phyloP scores from a whole-genome alignment of 805 yeast genomes.

The Vanderwaltozyma yarrowii region DNA sequence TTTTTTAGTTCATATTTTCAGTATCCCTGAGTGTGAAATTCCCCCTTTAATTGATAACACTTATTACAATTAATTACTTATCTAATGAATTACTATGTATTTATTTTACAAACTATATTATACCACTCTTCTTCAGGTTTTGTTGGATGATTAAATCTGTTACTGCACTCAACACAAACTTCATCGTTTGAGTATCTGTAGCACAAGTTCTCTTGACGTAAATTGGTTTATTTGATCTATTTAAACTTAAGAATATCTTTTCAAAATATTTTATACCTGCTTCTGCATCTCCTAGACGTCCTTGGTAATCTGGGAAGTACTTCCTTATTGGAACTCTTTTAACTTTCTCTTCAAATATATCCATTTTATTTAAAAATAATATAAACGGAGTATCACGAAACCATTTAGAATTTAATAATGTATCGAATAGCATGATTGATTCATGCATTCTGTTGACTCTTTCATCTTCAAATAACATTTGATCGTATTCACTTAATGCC shows the following conservation, averaged over 20 bases:
- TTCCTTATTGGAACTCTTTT: conserved; percentile 51
- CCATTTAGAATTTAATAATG: conserved; percentile 79
- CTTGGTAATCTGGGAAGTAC: conserved; percentile 72
- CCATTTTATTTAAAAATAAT: conserved; percentile 81
- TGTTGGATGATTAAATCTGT: conserved; percentile 85
- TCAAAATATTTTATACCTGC: conserved; percentile 68
- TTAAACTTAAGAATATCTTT: conserved; percentile 49
- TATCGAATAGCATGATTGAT: conserved; percentile 71
- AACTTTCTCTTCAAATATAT: conserved; percentile 66
- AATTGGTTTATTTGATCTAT: conserved; percentile 57
- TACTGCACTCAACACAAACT: conserved; percentile 82
- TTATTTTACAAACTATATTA: conserved; percentile 32
- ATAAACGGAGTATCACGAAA: conserved; percentile 80
- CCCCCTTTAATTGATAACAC: too few relatives aligned
- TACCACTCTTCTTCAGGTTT: conserved; percentile 68
- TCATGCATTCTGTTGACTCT: conserved; percentile 86
- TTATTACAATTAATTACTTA: too few relatives aligned
- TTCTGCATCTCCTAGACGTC: conserved; percentile 51
- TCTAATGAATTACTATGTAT: too few relatives aligned
- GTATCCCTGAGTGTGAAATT: too few relatives aligned
- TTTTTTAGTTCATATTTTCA: too few relatives aligned
- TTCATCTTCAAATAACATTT: conserved; percentile 81
- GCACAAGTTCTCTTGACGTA: conserved; percentile 94
- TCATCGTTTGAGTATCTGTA: conserved; percentile 82
- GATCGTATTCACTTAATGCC: conserved; percentile 89